Base-by-base conservation (phyloP, 1,284 basidiomycete genomes). In the Stygiomarasmius scandens region DNA sequence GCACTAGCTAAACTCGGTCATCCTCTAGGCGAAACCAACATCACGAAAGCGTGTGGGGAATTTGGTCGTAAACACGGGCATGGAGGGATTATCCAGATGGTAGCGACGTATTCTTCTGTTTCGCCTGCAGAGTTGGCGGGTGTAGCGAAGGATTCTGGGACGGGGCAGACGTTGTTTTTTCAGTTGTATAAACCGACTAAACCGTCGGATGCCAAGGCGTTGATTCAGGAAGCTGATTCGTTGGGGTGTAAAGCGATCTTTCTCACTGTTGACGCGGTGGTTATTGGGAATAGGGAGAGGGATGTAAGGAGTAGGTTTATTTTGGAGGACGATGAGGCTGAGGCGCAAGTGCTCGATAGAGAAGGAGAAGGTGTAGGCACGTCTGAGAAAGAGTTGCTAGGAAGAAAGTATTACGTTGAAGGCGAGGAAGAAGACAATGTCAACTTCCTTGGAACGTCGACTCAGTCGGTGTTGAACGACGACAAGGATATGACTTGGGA, bases 1-100 rank as follows among this genome's bases (percentile, higher is more conserved):
- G 94, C 93, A 6, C 85, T 95, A 62, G 94, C 94, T 14, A 90
- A 89, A 66, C 80, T 96, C 2, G 94, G 94, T 1, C 95, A 97
- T 68, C 95, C 95, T 2, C 75, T 86, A 34, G 84, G 85, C 80
- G 63, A 54, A 64, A 19, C 36, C 50, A 24, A 38, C 14, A 44
- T 11, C 23, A 14, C n/a, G 4, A 16, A 25, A 23, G 38, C 52
- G 64, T 49, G 16, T 10, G 94, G 94, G 16, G 94, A 97, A 74
- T 77, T 84, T 72, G 91, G n/a, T n/a, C n/a, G n/a, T 46, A 96
- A 95, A 1, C 79, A 79, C 49, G 95, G 87, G 2, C n/a, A n/a
- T n/a, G 85, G 81, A 19, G 77, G 78, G 52, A 87, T 95, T 61
- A 89, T 95, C 54, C 94, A 96, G 69, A 93, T 93, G 81, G 89